These are phyloP conservation scores for Monosporascus sp. DNA, from an alignment of 2,329 filamentous ascomycete species.

Conservation along the genomic window DNA sequence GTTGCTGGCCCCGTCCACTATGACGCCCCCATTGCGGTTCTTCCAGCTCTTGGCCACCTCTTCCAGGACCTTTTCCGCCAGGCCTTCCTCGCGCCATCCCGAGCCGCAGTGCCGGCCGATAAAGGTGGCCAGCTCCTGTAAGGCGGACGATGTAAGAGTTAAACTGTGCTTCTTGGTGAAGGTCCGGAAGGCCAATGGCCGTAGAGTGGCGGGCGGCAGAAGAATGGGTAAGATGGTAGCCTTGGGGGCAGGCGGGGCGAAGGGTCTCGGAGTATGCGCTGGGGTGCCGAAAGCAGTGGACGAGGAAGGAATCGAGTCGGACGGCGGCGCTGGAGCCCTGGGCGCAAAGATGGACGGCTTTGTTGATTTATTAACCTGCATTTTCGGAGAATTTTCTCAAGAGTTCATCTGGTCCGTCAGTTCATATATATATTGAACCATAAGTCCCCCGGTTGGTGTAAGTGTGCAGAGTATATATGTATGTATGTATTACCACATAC, in stretches of 20 bases:
- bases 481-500: background rate
- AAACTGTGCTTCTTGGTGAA: slow-evolving; percentile 98
- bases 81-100: slow-evolving; percentile 91
- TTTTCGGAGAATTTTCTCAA: slow-evolving; percentile 6
- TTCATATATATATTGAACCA: background rate
- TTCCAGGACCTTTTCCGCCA: slow-evolving; percentile 88
- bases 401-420: no score
- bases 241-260: slow-evolving; percentile 45
- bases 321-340: slow-evolving; percentile 30
- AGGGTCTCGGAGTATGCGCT: slow-evolving; percentile 68
- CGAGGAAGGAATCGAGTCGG: slow-evolving; percentile 72
- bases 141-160: slow-evolving; percentile 79
- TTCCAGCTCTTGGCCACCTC: slow-evolving; percentile 93
- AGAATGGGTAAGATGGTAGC: slow-evolving; percentile 78
- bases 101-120: slow-evolving; percentile 92
- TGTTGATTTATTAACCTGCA: slow-evolving; percentile 21
- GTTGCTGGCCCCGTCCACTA: slow-evolving; percentile 76
- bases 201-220: slow-evolving; percentile 77
- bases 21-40: slow-evolving; percentile 78
- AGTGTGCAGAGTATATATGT: background rate
- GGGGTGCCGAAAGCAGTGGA: slow-evolving; percentile 89
- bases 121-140: slow-evolving; percentile 81
- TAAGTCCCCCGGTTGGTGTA: slow-evolving; percentile 1
- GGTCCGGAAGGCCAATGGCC: slow-evolving; percentile 87
- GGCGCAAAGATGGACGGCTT: slow-evolving; percentile 34